Evolutionary conservation across 805 yeast species (phyloP).

Genomic region (Candida insectalens): DNA sequence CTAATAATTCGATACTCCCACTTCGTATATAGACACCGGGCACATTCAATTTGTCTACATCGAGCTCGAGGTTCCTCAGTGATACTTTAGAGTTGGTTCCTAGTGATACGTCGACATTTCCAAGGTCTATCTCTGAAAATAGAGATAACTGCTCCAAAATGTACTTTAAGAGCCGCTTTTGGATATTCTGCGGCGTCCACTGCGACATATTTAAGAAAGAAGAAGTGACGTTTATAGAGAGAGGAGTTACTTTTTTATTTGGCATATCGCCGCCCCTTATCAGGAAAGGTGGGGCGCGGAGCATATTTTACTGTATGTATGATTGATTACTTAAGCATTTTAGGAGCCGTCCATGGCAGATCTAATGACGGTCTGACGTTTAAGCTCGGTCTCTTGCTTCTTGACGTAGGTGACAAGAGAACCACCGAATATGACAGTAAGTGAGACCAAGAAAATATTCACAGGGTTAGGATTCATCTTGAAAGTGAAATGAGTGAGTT

Average conservation of each 20-base stretch:
- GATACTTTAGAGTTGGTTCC: conserved; percentile 42
- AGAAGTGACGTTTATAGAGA: conserved; percentile 7
- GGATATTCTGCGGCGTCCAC: conserved; percentile 84
- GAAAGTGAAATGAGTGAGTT: conserved; percentile 56
- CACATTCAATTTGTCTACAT: conserved; percentile 56
- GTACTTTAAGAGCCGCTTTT: conserved; percentile 70
- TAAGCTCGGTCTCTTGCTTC: conserved; percentile 30
- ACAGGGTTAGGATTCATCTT: conserved; percentile 74
- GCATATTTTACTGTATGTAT: conserved; percentile 7
- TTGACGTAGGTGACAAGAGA: conserved; percentile 34
- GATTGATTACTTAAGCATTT: too few relatives aligned
- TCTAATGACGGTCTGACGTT: conserved; percentile 42
- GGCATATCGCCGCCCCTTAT: conserved; percentile 5
- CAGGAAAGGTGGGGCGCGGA: too few relatives aligned
- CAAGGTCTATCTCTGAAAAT: conserved; percentile 66
- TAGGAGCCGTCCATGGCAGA: conserved; percentile 42
- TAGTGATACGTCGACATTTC: conserved; percentile 72
- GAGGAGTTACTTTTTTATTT: not conserved
- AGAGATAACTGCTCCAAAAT: conserved; percentile 72
- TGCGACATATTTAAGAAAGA: conserved; percentile 17
- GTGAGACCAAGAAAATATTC: conserved; percentile 42
- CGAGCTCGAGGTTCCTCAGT: conserved; percentile 56
- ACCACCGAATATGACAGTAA: conserved; percentile 46
- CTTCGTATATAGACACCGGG: conserved; percentile 57
- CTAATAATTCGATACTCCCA: conserved; percentile 49